Evolutionary conservation across 768 basidiomycete genomes (phyloP).

Genomic region (Rhizopogon vinicolor): DNA sequence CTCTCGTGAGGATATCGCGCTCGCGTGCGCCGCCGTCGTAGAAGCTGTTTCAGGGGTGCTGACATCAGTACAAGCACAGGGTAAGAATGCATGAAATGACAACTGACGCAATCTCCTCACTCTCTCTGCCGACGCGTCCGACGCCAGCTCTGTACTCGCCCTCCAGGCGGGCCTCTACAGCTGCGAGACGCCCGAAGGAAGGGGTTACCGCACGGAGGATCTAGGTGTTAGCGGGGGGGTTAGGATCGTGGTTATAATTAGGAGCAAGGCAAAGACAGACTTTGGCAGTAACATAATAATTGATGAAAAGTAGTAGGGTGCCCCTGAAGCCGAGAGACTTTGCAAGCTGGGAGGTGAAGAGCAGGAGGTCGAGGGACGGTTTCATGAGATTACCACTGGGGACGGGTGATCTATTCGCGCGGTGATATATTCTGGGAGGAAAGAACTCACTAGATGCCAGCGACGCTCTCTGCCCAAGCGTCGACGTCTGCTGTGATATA

Average conservation of each 20-base stretch:
- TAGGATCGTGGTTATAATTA: no score
- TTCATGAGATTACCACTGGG: slow-evolving; percentile 88
- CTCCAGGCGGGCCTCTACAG: slow-evolving; percentile 80
- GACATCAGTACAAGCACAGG: neutral
- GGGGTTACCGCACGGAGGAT: slow-evolving; percentile 85
- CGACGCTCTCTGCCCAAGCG: slow-evolving; percentile 80
- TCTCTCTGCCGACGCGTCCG: slow-evolving; percentile 79
- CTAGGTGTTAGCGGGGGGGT: slow-evolving; percentile 8
- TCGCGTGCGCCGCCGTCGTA: slow-evolving; percentile 88
- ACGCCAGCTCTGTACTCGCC: slow-evolving; percentile 91
- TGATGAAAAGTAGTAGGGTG: slow-evolving; percentile 70
- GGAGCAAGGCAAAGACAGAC: slow-evolving; percentile 3
- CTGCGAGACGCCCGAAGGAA: slow-evolving; percentile 87
- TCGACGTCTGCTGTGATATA: slow-evolving; percentile 93
- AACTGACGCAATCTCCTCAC: slow-evolving; percentile 88
- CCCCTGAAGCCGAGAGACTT: slow-evolving; percentile 85
- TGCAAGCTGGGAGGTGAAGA: slow-evolving; percentile 91
- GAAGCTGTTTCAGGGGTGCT: slow-evolving; percentile 46
- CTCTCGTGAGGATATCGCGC: slow-evolving; percentile 70
- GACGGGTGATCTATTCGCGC: neutral
- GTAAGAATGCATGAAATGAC: neutral
- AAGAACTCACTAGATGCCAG: slow-evolving; percentile 81
- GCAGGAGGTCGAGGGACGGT: slow-evolving; percentile 82
- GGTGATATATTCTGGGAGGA: neutral
- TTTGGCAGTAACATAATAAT: slow-evolving; percentile 81